These are phyloP conservation scores for Salix viminalis DNA, from an alignment of 345 rosid species.

Conservation along the genomic window DNA sequence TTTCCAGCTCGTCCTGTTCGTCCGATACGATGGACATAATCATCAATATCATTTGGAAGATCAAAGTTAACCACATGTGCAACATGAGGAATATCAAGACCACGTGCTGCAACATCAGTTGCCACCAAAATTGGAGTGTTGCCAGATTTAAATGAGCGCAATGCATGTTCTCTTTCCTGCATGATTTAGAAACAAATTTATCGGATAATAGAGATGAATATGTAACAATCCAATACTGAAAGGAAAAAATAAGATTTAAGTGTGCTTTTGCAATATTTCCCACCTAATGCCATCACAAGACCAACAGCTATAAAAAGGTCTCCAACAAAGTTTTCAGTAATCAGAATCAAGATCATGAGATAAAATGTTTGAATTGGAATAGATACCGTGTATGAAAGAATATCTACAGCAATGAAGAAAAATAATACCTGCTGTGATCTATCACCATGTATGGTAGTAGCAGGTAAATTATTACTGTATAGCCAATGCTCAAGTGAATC, in stretches of 20 bases:
- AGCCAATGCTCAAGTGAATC: slow-evolving; percentile 92
- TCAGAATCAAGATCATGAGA: background rate
- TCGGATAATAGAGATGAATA: background rate
- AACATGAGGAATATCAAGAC: slow-evolving; percentile 94
- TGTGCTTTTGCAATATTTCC: background rate
- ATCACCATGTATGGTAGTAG: slow-evolving; percentile 94
- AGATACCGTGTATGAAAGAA: background rate
- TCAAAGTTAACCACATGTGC: slow-evolving; percentile 94
- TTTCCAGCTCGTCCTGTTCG: slow-evolving; percentile 98
- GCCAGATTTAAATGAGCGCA: slow-evolving; percentile 82
- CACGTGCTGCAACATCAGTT: slow-evolving; percentile 92
- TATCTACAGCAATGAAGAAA: slow-evolving; percentile 10
- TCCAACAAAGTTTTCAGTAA: background rate
- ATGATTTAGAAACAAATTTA: slow-evolving; percentile 11
- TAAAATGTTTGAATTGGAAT: background rate
- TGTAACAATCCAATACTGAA: background rate
- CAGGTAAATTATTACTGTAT: slow-evolving; percentile 80
- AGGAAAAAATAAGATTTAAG: background rate
- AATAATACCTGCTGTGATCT: slow-evolving; percentile 69
- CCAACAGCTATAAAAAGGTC: background rate
- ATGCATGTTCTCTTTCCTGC: slow-evolving; percentile 92
- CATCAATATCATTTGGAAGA: slow-evolving; percentile 94
- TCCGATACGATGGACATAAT: slow-evolving; percentile 95
- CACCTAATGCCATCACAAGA: background rate
- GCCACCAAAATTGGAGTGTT: slow-evolving; percentile 90